Percentiles rank a stretch among this genome's conserved stretches.
phyloP scores from a whole-genome alignment of 257 asterid genomes.

The Linaria vulgaris region DNA sequence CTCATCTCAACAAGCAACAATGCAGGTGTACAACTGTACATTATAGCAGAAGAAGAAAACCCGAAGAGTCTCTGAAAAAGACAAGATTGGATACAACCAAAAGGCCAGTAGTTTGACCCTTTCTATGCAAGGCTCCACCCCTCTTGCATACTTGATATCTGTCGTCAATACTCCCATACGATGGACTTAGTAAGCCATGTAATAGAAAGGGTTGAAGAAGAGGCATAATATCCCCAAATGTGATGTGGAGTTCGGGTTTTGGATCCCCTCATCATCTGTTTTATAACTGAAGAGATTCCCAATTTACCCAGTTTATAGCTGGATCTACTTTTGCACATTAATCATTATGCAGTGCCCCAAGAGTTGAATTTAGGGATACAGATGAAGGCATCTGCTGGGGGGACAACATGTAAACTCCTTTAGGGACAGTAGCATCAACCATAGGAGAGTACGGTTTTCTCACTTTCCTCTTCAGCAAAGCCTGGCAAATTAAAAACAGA shows the following conservation, averaged over 20 bases:
- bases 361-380: slow-evolving; percentile 54
- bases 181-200: too few relatives aligned
- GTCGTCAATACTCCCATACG: too few relatives aligned
- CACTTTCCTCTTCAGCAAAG: slow-evolving; percentile 61
- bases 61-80: not conserved
- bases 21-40: not conserved
- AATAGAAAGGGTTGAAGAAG: too few relatives aligned
- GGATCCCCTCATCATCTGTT: not conserved
- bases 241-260: not conserved
- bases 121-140: not conserved
- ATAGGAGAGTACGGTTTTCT: slow-evolving; percentile 80
- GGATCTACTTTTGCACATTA: slow-evolving; percentile 20
- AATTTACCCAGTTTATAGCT: not conserved
- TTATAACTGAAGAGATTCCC: too few relatives aligned
- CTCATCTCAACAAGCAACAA: not conserved
- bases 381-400: slow-evolving; percentile 80
- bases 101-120: not conserved
- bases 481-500: slow-evolving; percentile 42
- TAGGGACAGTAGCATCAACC: slow-evolving; percentile 46
- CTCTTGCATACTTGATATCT: not conserved
- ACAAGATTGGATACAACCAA: not conserved
- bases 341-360: slow-evolving; percentile 68
- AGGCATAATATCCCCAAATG: too few relatives aligned
- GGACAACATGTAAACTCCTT: slow-evolving; percentile 49
- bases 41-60: not conserved